Evolutionary conservation across 768 basidiomycete genomes (phyloP), one percentile per base, ranked within the genome.

Genomic region (Trametes punicea): DNA sequence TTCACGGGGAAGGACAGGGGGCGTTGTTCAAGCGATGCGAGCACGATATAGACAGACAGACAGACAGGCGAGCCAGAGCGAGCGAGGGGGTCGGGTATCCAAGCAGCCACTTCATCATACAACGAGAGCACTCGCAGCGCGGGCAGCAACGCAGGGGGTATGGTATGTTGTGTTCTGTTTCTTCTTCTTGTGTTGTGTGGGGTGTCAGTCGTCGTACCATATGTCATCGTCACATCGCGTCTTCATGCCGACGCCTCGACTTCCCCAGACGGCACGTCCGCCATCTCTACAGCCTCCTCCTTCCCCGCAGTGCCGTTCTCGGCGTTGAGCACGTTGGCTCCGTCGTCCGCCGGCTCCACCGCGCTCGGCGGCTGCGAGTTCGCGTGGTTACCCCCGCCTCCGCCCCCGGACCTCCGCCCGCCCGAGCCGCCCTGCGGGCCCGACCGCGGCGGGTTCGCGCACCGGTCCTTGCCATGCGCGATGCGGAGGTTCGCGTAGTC

Each of bases 401-500:
- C 76, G 11, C 21, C 20, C 2, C 74, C 74, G 20, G 84, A 76
- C 34, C 71, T 64, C 58, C 81, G 77, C 7, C 75, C 72, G 23
- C 80, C 78, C 3, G 75, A 73, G 1, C 77, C 84, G 52, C 88
- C 88, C 67, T 89, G 88, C 15, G 87, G 87, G 29, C 88, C 89
- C 4, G 88, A 87, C 46, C 91, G 82, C 9, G 92, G 93, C 30
- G 92, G 87, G 71, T 95, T 95, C 27, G 93, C 95, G 71, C 94
- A 98, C 31, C 94, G 83, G 67, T 97, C 94, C 70, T 97, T 98
- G 57, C 95, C 94, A 71, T 95, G 94, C 15, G 93, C 88, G 56
- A 99, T 90, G 36, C 93, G 87, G 62, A 98, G 74, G 70, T 86
- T 87, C 16, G 83, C 77, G 67, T 98, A 98, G 67, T 98, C 95